Percentiles rank a stretch among this genome's conserved stretches.
Conservation (phyloP, 129 eudicot species). For the Erigeron canadensis region DNA sequence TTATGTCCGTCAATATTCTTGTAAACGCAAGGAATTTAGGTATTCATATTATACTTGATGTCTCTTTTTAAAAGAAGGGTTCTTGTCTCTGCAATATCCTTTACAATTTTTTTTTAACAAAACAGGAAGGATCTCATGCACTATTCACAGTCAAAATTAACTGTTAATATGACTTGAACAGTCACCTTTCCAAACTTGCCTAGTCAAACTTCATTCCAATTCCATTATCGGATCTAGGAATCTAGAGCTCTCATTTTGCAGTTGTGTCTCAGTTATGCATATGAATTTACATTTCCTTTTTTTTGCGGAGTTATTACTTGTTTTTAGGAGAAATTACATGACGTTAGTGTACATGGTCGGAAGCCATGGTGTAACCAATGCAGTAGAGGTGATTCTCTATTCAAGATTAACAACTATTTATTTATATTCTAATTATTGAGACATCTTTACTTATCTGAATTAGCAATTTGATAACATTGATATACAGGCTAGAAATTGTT, state of each 20-base stretch:
- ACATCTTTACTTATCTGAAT: background rate
- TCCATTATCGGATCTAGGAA: background rate
- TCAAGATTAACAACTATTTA: background rate
- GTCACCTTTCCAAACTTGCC: conserved; percentile 3
- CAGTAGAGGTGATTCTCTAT: background rate
- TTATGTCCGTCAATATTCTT: background rate
- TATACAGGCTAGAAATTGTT: background rate
- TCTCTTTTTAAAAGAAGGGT: background rate
- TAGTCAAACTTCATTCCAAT: background rate
- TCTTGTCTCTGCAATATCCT: conserved; percentile 11
- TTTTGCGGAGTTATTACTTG: background rate
- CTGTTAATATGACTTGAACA: conserved; percentile 18
- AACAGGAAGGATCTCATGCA: background rate
- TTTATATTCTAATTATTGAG: conserved; percentile 5
- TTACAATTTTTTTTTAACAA: background rate
- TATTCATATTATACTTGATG: background rate
- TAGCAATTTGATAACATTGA: background rate
- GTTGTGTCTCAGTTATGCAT: background rate
- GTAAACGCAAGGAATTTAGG: background rate
- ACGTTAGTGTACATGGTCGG: conserved; percentile 1
- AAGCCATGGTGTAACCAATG: background rate
- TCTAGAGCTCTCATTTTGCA: conserved; percentile 3
- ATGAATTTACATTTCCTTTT: background rate
- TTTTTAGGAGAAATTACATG: background rate
- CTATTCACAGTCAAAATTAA: background rate